Base-by-base conservation (phyloP, 179 eudicot genomes). In the Silene coronaria region DNA sequence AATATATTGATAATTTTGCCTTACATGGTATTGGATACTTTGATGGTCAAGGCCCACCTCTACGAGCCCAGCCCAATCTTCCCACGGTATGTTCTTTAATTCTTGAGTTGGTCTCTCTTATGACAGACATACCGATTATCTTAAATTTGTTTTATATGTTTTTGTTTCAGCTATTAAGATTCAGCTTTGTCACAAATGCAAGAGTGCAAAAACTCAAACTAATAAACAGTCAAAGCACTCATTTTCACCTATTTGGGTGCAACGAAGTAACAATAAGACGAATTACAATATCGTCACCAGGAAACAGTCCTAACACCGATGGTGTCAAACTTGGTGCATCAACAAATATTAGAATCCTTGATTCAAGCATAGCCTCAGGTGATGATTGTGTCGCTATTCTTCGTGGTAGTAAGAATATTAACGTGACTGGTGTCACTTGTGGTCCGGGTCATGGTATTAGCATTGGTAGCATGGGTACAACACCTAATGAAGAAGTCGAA, bases 401-500 rank as follows among this genome's bases (percentile, higher is more conserved):
- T 28, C 30, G 80, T 0, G 91, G 92, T 6, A 85, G 82, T 62
- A 75, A 11, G 0, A 64, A 86, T 72, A 65, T 92, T 2, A 73
- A 48, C 16, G 77, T 91, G 0, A 5, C 14, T 0, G 42, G 67
- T 0, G 86, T 92, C 24, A 0, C 26, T 0, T 92, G 96, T 51
- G 97, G 97, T 30, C 97, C 96, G 0, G 96, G 96, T 1, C 97
- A 92, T 30, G 97, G 96, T 0, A 81, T 92, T 19, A 92, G 97
- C 66, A 79, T 92, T 3, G 97, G 97, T 1, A 92, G 97, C 80
- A 61, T 92, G 0, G 96, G 97, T 0, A 72, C 71, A 30, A 8
- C 58, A 8, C 75, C 66, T 2, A n/a, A 53, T 17, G 83, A 84
- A n/a, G 78, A 38, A 7, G 61, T 17, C 12, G 86, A 24, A 1